A percentile compares a stretch with the other conserved stretches of the same genome.
phyloP scores from a whole-genome alignment of 768 basidiomycete species.

The Leucocoprinus birnbaumii region DNA sequence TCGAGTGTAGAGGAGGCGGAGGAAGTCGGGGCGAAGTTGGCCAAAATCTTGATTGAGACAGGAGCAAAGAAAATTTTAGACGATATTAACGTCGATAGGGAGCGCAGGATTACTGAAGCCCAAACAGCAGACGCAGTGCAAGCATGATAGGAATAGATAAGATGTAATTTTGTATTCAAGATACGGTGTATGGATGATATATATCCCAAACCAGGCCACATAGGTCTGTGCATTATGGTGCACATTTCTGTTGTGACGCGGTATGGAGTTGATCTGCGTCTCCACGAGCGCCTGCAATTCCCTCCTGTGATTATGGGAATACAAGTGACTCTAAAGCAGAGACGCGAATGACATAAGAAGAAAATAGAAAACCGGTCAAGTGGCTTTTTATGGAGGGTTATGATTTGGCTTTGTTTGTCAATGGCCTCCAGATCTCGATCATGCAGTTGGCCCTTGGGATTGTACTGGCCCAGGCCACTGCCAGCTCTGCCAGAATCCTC shows the following conservation, averaged over 20 bases:
- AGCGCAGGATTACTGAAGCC: slow-evolving; percentile 40
- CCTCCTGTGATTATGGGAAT: slow-evolving; percentile 36
- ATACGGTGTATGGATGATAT: neutral
- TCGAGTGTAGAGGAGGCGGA: slow-evolving; percentile 58
- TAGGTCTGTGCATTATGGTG: slow-evolving; percentile 20
- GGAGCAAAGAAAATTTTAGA: slow-evolving; percentile 83
- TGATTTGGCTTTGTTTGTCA: slow-evolving; percentile 37
- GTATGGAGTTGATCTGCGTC: slow-evolving; percentile 47
- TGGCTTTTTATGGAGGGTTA: slow-evolving; percentile 22
- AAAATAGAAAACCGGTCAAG: slow-evolving; percentile 21
- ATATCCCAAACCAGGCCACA: slow-evolving; percentile 29
- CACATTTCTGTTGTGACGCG: slow-evolving; percentile 11
- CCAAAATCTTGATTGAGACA: slow-evolving; percentile 53
- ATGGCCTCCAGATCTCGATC: slow-evolving; percentile 9
- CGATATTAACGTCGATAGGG: slow-evolving; percentile 73
- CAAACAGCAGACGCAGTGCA: slow-evolving; percentile 26
- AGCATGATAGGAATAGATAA: slow-evolving; percentile 2
- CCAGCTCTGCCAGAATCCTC: too few species aligned
- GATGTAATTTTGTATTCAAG: neutral
- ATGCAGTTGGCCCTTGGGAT: neutral
- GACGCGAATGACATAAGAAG: slow-evolving; percentile 33
- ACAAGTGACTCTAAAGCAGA: slow-evolving; percentile 74
- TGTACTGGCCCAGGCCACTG: too few species aligned
- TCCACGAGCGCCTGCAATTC: slow-evolving; percentile 66
- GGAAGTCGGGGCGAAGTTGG: slow-evolving; percentile 63